These are phyloP conservation scores for Diaporthe eres DNA, from an alignment of 2,329 filamentous ascomycete species.

Conservation along the genomic window DNA sequence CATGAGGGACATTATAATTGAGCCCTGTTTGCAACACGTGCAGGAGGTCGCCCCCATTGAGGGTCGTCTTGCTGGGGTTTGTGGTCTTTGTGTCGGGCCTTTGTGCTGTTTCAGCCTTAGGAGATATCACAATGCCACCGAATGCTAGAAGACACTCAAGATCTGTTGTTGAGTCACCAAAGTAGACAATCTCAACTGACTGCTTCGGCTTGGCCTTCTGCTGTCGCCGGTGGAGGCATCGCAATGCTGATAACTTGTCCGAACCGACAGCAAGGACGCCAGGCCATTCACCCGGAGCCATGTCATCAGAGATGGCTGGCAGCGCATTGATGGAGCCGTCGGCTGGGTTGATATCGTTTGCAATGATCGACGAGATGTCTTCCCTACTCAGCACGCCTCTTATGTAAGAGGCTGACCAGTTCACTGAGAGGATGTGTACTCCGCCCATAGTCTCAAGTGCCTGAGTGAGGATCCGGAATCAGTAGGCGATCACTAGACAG, in stretches of 20 bases:
- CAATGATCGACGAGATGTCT: constrained; percentile 53
- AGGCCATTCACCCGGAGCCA: constrained; percentile 41
- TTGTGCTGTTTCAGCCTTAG: constrained; percentile 44
- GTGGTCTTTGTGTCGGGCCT: not conserved
- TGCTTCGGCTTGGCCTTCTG: constrained; percentile 44
- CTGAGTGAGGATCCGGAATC: not conserved
- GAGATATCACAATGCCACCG: constrained; percentile 63
- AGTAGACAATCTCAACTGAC: constrained; percentile 57
- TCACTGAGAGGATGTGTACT: constrained; percentile 64
- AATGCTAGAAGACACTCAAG: constrained; percentile 64
- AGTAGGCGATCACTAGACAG: not conserved
- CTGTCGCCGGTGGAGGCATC: constrained; percentile 47
- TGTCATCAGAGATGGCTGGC: constrained; percentile 46
- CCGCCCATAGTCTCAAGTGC: not conserved
- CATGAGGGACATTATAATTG: constrained; percentile 55
- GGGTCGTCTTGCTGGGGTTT: not conserved
- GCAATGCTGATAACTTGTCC: constrained; percentile 60
- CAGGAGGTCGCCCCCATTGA: constrained; percentile 51
- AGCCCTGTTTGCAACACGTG: constrained; percentile 55
- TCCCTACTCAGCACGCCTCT: constrained; percentile 50
- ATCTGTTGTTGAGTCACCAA: constrained; percentile 72
- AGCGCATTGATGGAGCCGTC: constrained; percentile 35
- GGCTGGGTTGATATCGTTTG: constrained; percentile 57
- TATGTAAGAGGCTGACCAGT: constrained; percentile 49
- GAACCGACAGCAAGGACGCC: constrained; percentile 19